phyloP scores from a whole-genome alignment of 2,329 filamentous ascomycete species.

The Endothia cerciana region DNA sequence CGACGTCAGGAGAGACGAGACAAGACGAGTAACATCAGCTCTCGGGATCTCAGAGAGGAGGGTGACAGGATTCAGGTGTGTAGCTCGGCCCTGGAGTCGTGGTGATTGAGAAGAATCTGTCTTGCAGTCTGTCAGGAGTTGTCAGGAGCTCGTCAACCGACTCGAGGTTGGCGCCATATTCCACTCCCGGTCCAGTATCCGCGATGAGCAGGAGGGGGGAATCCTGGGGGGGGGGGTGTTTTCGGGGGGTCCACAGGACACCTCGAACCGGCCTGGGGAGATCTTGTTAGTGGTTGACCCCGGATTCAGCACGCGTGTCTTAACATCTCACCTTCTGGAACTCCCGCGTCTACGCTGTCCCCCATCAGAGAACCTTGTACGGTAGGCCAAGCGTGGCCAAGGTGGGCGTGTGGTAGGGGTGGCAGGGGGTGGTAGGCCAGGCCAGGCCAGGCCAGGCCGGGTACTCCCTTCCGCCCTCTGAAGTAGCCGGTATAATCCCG shows the following conservation, averaged over 20 bases:
- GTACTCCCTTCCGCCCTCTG: slow-evolving; percentile 14
- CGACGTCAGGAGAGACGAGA: not conserved
- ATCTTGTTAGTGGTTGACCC: not conserved
- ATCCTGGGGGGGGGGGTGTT: not conserved
- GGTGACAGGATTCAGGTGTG: not conserved
- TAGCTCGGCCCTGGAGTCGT: not conserved
- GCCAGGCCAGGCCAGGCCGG: slow-evolving; percentile 11
- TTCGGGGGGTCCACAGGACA: not conserved
- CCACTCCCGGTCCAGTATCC: not conserved
- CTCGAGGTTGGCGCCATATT: slow-evolving; percentile 15
- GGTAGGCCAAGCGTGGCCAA: too few species aligned
- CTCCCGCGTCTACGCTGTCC: not conserved
- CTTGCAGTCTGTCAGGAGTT: slow-evolving; percentile 6
- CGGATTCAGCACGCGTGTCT: not conserved
- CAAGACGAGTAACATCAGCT: too few species aligned
- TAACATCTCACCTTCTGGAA: not conserved
- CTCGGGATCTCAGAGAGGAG: not conserved
- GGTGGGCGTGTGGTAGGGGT: too few species aligned
- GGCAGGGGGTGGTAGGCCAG: not conserved
- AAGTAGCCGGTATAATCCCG: slow-evolving; percentile 6
- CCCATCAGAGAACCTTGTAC: not conserved
- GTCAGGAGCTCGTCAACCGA: slow-evolving; percentile 12
- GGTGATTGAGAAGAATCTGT: not conserved
- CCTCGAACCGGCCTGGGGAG: not conserved
- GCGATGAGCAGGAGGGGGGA: slow-evolving; percentile 1